Base-by-base conservation (phyloP, 257 asterid genomes). In the Solanum virginianum region DNA sequence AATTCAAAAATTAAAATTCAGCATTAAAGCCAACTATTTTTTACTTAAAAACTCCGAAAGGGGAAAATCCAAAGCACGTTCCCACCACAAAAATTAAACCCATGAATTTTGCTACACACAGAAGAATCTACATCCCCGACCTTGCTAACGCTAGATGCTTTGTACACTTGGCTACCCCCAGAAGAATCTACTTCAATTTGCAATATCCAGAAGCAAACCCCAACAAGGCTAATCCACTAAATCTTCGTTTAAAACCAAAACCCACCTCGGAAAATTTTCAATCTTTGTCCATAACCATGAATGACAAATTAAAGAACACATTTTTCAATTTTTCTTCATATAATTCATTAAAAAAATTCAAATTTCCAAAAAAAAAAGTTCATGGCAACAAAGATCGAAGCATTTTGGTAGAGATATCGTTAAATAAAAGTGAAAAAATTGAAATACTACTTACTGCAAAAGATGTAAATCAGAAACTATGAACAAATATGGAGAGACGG, bases 401-500 rank as follows among this genome's bases (percentile, higher is more conserved):
- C 24, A 13, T 51, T 15, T 51, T 49, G 3, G 22, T 15, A 22
- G 18, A 74, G 10, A 47, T 12, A 7, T 14, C 66, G 68, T 49
- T 10, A 54, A 1, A 66, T 10, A 66, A 26, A 14, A 22, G 80
- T 57, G 55, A 80, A 59, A 80, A 39, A 32, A 15, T 22, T 32
- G 20, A 63, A 81, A 16, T 36, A n/a, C 16, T 13, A 57, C 86
- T 83, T 69, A 83, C 86, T 15, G 57, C 57, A 65, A 54, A 66
- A 66, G 63, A 32, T 71, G 80, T 29, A 22, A 43, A 83, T 65
- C 49, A 56, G 70, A 47, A 75, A 55, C 57, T 59, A 86, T 70
- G 89, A 80, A 45, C 80, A 82, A 71, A 82, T 84, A 81, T 72
- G 84, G 4, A 85, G 87, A 84, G 91, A 88, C 91, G 89, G 91